Conservation (phyloP, 1,139 yeast species). For the Torulaspora pretoriensis region DNA sequence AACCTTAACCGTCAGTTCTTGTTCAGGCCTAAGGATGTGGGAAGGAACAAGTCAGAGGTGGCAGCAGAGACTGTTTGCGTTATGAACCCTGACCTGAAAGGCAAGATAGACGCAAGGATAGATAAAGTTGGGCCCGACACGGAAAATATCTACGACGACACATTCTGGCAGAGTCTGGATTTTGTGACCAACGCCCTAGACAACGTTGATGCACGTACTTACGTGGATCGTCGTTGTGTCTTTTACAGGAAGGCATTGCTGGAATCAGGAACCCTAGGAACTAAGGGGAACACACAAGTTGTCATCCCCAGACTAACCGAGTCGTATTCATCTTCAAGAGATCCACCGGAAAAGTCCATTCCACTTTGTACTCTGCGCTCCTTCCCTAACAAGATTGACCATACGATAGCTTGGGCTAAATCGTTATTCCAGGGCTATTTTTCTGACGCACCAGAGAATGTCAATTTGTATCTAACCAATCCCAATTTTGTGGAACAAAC, state of each 20-base stretch:
- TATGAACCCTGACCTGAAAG: slow-evolving; percentile 81
- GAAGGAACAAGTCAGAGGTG: slow-evolving; percentile 82
- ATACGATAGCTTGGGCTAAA: slow-evolving; percentile 99
- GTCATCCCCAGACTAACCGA: slow-evolving; percentile 90
- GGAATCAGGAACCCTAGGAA: slow-evolving; percentile 96
- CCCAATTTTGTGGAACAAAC: slow-evolving; percentile 90
- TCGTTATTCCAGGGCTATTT: slow-evolving; percentile 92
- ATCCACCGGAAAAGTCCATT: slow-evolving; percentile 96
- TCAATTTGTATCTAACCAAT: slow-evolving; percentile 82
- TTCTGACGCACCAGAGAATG: slow-evolving; percentile 86
- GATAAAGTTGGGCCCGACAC: slow-evolving; percentile 95
- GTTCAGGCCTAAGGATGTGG: slow-evolving; percentile 92
- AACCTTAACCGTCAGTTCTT: slow-evolving; percentile 93
- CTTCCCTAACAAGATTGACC: slow-evolving; percentile 97
- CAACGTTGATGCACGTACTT: slow-evolving; percentile 95
- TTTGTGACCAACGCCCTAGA: slow-evolving; percentile 95
- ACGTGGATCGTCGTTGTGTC: slow-evolving; percentile 95
- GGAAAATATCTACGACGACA: slow-evolving; percentile 77
- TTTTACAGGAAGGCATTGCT: slow-evolving; percentile 85
- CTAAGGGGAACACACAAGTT: slow-evolving; percentile 97
- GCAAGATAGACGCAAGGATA: slow-evolving; percentile 68
- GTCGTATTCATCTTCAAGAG: slow-evolving; percentile 92
- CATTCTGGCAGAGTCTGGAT: slow-evolving; percentile 81
- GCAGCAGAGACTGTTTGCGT: slow-evolving; percentile 78
- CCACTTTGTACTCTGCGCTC: slow-evolving; percentile 96